Evolutionary conservation across 2,329 filamentous ascomycete species (phyloP), one percentile per base, ranked within the genome.

Genomic region (Biscogniauxia mediterranea): DNA sequence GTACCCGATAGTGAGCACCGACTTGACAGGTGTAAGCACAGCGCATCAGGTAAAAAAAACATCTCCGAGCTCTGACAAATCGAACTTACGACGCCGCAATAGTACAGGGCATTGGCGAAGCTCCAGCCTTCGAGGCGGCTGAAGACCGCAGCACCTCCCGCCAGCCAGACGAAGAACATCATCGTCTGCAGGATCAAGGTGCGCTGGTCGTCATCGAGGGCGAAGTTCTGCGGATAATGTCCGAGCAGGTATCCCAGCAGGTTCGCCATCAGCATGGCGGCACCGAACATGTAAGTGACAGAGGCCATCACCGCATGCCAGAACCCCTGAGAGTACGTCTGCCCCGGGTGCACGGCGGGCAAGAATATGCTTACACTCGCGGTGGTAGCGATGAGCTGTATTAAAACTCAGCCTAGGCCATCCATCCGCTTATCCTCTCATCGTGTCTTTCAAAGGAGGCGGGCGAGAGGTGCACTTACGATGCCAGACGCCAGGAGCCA

Each of bases 141-240:
- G 52, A 61, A 61, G 13, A 61, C 42, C 8, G 28, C 59, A 11
- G 55, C 59, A 3, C 59, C 55, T 6, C 59, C 59, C 2, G 55
- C 59, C 8, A 61, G 55, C 59, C 59, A 61, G 13, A 55, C 49
- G 52, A 61, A 61, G 52, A 61, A 61, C 55, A 58, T 55, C 55
- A 61, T 58, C 20, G 59, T 61, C 46, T 61, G 59, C 8, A 61
- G 55, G 51, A 61, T 61, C 13, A 61, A 49, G 13, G 59, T 61
- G 3, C 59, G 59, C 23, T 61, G 55, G 20, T 61, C 59, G 46
- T 61, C 56, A 20, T 55, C 52, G 9, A 61, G 46, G 21, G 55
- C 55, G 19, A 61, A 61, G 23, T 56, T 58, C 52, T 55, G 59
- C 42, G 55, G 55, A 52, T 61, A 61, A 20, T 58, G 59, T 5